These are phyloP conservation scores for Colletotrichum godetiae DNA, from an alignment of 2,329 filamentous ascomycete species.

Conservation along the genomic window DNA sequence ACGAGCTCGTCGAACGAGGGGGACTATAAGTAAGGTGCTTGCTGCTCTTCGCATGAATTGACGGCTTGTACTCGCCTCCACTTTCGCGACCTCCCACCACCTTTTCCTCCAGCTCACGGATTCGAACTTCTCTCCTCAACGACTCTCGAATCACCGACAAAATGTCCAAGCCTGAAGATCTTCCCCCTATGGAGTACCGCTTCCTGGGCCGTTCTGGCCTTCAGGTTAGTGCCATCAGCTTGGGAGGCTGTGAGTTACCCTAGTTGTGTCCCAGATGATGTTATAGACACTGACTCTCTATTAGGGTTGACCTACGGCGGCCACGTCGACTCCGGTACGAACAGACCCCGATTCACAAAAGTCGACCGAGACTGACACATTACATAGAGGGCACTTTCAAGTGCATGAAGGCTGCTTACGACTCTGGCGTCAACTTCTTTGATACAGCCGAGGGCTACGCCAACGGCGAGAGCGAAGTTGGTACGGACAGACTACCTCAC, in stretches of 20 bases:
- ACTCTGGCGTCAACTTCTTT: constrained; percentile 72
- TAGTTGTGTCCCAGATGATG: background rate
- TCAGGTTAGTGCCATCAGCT: constrained; percentile 78
- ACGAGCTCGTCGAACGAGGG: background rate
- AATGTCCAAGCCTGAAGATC: constrained; percentile 55
- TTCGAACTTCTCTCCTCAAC: background rate
- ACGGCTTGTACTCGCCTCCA: background rate
- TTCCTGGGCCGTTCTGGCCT: constrained; percentile 78
- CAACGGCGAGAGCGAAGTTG: constrained; percentile 69
- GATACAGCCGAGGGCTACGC: constrained; percentile 70
- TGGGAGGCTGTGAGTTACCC: constrained; percentile 66
- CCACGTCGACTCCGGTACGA: constrained; percentile 73
- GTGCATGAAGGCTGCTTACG: constrained; percentile 72
- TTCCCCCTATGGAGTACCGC: constrained; percentile 74
- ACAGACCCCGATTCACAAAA: background rate
- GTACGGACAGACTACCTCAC: background rate
- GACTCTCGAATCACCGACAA: constrained; percentile 31
- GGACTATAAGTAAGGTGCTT: constrained; percentile 34
- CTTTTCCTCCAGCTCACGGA: background rate
- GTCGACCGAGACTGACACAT: background rate
- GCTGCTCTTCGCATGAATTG: constrained; percentile 7
- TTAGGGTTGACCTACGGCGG: constrained; percentile 76
- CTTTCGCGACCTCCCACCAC: constrained; percentile 23
- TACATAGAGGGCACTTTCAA: constrained; percentile 58
- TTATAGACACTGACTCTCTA: background rate